Base-by-base conservation (phyloP, 352 stramenopile genomes). In the Globisporangium heterothallicum region DNA sequence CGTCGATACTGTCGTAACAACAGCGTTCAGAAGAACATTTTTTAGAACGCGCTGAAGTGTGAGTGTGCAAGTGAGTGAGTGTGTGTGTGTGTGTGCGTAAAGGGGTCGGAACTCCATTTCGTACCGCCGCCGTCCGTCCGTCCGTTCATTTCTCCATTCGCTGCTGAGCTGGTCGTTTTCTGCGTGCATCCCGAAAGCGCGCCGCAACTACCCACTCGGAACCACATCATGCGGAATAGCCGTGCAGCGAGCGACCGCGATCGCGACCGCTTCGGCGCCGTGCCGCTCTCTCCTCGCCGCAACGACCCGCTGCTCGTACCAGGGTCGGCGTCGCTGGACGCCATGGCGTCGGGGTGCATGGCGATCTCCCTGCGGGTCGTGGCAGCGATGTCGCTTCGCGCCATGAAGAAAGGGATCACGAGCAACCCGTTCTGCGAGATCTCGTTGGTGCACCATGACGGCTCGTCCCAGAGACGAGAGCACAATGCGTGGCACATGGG, bases 371-470 rank as follows among this genome's bases (percentile, higher is more conserved):
- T 86, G 30, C 73, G 76, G 53, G 65, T 87, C 4, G 74, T 83
- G 41, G 64, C 74, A 14, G 79, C 76, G 22, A 62, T 72, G 48
- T 65, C 66, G 30, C 67, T 90, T 64, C 72, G 72, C 14, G 62
- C 79, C 8, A 79, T 87, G 70, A 68, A 78, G 45, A 90, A 90
- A 51, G 66, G 66, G 6, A 66, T 90, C 46, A 86, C 66, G 10
- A 88, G 76, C 52, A 76, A 86, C 60, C 68, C 79, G 32, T 77
- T 82, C 66, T 78, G 76, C 45, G 79, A 90, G 52, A 72, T 86
- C 52, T 77, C 79, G 61, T 71, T 90, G 32, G 55, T 90, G 51
- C 68, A 81, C 48, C 63, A 81, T 57, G 68, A 80, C 52, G 74
- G 67, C 3, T 61, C 63, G 40, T 56, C 66, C 41, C 45, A 49